Conservation (phyloP, 768 basidiomycete species). For the Krasilnikovozyma curviuscula region DNA sequence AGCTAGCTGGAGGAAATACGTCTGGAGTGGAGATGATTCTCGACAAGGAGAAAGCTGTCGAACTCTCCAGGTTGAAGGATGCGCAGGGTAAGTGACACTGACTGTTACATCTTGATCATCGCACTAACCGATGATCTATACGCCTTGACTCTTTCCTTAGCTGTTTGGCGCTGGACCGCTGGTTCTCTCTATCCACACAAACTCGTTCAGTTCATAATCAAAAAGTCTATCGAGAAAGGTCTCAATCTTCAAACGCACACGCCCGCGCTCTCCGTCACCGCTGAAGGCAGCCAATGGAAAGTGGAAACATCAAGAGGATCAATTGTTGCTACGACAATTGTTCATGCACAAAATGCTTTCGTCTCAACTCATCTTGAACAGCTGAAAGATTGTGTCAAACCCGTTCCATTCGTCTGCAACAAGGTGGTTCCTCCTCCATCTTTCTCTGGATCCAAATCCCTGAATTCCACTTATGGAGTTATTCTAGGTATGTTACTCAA, state of each 20-base stretch:
- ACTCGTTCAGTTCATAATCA: background rate
- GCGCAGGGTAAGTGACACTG: background rate
- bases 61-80: too few relatives aligned
- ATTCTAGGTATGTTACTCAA: too few relatives aligned
- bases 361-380: background rate
- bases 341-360: background rate
- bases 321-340: background rate
- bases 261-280: background rate
- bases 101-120: background rate
- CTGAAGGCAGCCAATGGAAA: background rate
- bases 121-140: background rate
- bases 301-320: background rate
- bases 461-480: background rate
- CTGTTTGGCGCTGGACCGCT: background rate
- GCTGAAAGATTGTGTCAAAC: background rate
- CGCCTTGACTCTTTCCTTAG: background rate
- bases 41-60: background rate
- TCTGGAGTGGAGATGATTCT: background rate
- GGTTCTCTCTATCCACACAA: background rate
- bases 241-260: conserved; percentile 2
- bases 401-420: background rate
- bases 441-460: background rate
- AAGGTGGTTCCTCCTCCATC: background rate
- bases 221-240: background rate
- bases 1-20: background rate